These are phyloP conservation scores for Ambrosia artemisiifolia DNA, from an alignment of 129 eudicot genomes.

Conservation along the genomic window DNA sequence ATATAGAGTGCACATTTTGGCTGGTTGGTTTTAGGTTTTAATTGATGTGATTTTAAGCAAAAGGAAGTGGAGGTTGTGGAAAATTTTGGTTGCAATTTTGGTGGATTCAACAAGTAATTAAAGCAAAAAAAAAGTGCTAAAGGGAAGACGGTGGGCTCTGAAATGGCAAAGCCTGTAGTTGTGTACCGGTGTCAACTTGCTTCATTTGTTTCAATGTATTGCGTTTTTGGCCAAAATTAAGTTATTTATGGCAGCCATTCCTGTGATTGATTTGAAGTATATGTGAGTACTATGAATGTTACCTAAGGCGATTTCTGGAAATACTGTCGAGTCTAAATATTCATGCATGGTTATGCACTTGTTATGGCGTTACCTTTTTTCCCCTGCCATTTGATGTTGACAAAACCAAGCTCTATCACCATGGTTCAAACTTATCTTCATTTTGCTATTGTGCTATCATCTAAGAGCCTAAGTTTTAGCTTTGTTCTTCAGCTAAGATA, in stretches of 20 bases:
- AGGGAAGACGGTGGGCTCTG: background rate
- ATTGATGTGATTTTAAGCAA: background rate
- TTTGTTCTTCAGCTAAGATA: background rate
- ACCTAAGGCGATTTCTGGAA: background rate
- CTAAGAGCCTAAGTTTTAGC: background rate
- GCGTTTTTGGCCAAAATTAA: background rate
- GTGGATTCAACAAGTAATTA: background rate
- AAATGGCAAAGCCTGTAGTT: background rate
- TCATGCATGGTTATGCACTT: background rate
- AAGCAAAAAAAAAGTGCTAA: background rate
- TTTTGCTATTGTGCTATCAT: background rate
- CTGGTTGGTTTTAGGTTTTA: background rate
- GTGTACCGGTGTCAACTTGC: background rate
- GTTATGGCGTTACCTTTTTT: background rate
- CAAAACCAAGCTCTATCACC: background rate
- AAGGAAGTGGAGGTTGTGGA: too few species aligned
- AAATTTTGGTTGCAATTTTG: background rate
- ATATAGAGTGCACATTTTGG: background rate
- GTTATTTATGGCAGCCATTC: background rate
- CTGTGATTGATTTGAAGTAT: background rate
- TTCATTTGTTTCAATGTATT: background rate
- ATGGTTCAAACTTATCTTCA: background rate
- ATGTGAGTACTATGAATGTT: background rate
- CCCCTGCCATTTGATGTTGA: background rate
- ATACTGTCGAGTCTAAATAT: background rate